Conservation (phyloP, 2,329 filamentous ascomycete species). For the Pseudogymnoascus sp. region DNA sequence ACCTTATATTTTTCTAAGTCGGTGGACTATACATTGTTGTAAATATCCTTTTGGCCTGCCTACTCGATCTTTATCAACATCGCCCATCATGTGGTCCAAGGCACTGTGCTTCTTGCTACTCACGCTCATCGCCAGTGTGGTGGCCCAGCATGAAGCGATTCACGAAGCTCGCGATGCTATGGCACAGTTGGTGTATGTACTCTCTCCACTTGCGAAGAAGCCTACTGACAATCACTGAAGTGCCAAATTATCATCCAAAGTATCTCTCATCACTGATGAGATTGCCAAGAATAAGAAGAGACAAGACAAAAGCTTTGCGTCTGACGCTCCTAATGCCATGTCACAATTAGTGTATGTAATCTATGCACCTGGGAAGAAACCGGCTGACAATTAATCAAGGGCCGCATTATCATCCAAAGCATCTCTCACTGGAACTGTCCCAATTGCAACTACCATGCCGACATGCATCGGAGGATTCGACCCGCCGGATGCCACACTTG, state of each 20-base stretch:
- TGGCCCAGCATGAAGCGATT: neutral
- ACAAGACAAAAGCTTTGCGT: neutral
- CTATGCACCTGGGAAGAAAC: neutral
- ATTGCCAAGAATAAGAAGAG: neutral
- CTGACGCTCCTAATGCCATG: neutral
- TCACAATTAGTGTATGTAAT: neutral
- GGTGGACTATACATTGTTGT: neutral
- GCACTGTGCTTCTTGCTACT: neutral
- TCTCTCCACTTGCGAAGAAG: neutral
- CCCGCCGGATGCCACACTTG: neutral
- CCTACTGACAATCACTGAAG: neutral
- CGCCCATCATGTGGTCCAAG: constrained; percentile 6
- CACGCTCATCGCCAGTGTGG: neutral
- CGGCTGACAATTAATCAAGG: neutral
- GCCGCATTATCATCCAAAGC: neutral
- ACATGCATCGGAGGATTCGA: neutral
- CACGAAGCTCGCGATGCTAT: neutral
- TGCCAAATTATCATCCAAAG: neutral
- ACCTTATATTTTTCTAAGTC: neutral
- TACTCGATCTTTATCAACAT: constrained; percentile 1
- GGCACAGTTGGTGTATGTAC: neutral
- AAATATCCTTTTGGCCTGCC: neutral
- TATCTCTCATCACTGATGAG: neutral
- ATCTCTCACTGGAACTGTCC: neutral
- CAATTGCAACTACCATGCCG: neutral